A percentile compares a stretch with the other conserved stretches of the same genome.
Conservation (phyloP, 2,329 filamentous ascomycete species). For the Botryotinia convoluta region DNA sequence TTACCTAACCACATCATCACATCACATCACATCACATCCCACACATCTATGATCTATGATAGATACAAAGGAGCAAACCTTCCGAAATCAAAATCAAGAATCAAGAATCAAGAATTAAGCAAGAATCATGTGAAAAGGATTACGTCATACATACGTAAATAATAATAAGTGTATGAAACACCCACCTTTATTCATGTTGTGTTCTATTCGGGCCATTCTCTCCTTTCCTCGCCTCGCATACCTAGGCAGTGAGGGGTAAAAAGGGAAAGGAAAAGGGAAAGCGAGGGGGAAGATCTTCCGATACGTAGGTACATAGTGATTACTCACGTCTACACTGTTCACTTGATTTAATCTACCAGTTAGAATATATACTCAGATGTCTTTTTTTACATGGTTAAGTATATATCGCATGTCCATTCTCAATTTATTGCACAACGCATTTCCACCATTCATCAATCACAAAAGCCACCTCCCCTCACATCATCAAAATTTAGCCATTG, state of each 20-base stretch:
- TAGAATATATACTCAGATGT: background rate
- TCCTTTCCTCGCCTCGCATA: background rate
- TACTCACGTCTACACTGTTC: background rate
- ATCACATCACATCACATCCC: too few relatives aligned
- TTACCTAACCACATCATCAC: background rate
- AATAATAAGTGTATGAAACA: too few relatives aligned
- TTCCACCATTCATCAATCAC: background rate
- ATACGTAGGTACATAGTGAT: background rate
- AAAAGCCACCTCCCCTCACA: background rate
- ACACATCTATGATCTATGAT: too few relatives aligned
- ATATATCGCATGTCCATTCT: background rate
- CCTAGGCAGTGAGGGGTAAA: background rate
- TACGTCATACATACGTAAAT: background rate
- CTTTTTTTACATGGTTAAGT: too few relatives aligned
- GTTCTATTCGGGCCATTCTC: background rate
- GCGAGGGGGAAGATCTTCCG: background rate
- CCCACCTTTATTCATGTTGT: background rate
- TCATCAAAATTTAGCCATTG: background rate
- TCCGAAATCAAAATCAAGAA: background rate
- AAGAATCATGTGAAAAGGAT: background rate
- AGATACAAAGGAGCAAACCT: background rate
- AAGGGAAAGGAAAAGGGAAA: background rate
- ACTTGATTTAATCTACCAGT: background rate
- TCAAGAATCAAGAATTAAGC: too few relatives aligned
- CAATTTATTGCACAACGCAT: background rate